A percentile compares a stretch with the other conserved stretches of the same genome.
Evolutionary conservation across 1,139 yeast species (phyloP).

Genomic region (Candida sanyaensis): DNA sequence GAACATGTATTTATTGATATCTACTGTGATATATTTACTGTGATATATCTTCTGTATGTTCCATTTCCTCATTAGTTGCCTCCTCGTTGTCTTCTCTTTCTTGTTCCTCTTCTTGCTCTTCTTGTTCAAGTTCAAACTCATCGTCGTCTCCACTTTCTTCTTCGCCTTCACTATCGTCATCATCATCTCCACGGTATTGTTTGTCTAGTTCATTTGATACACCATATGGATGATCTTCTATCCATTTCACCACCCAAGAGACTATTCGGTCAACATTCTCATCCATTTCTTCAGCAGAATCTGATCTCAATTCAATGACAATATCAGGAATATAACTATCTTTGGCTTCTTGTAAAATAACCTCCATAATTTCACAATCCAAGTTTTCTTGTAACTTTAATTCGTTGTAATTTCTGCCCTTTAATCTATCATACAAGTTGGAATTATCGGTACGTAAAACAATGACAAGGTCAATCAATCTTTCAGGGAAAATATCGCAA

Average conservation of each 20-base stretch:
- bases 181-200: constrained; percentile 10
- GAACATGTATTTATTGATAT: background rate
- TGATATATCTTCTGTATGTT: constrained; percentile 14
- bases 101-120: constrained; percentile 9
- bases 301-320: constrained; percentile 77
- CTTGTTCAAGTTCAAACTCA: constrained; percentile 8
- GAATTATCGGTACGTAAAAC: constrained; percentile 81
- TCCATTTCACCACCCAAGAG: constrained; percentile 79
- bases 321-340: constrained; percentile 79
- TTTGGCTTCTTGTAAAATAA: constrained; percentile 80
- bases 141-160: constrained; percentile 7
- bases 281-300: constrained; percentile 74
- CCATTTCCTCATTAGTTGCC: constrained; percentile 12
- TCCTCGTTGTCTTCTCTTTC: constrained; percentile 9
- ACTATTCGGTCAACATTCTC: constrained; percentile 73
- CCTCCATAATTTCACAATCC: constrained; percentile 97
- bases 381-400: constrained; percentile 85
- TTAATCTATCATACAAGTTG: constrained; percentile 70
- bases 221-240: constrained; percentile 44
- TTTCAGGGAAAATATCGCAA: constrained; percentile 91
- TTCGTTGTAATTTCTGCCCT: constrained; percentile 73
- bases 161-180: constrained; percentile 9
- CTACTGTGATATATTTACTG: no score
- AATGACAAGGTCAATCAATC: constrained; percentile 87
- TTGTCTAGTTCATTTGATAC: constrained; percentile 32